A percentile compares a stretch with the other conserved stretches of the same genome.
These are phyloP conservation scores for Malassezia equina DNA, from an alignment of 1,284 basidiomycete genomes.

Conservation along the genomic window DNA sequence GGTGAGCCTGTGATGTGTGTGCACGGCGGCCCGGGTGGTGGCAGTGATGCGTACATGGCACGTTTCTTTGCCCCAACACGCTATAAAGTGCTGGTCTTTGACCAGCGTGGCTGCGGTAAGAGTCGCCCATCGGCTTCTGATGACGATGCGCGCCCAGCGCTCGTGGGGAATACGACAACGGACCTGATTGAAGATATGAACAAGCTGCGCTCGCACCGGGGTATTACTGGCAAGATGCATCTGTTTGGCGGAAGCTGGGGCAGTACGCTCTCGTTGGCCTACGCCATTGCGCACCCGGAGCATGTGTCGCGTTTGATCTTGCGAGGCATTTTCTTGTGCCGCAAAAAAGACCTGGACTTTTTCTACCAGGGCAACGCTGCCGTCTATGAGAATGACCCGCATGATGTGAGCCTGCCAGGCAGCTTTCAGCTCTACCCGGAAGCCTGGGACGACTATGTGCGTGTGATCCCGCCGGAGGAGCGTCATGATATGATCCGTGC, in stretches of 20 bases:
- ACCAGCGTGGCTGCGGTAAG: conserved; percentile 50
- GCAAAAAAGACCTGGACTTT: conserved; percentile 71
- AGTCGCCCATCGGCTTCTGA: conserved; percentile 53
- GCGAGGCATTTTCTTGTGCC: conserved; percentile 80
- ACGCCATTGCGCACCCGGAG: conserved; percentile 74
- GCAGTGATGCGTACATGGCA: conserved; percentile 27
- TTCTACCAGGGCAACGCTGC: conserved; percentile 63
- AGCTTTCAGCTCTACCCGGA: conserved; percentile 46
- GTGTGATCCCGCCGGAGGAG: conserved; percentile 68
- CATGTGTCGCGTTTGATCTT: conserved; percentile 69
- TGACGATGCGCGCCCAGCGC: conserved; percentile 67
- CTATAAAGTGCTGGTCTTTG: conserved; percentile 50
- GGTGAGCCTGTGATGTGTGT: conserved; percentile 39
- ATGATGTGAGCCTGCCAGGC: conserved; percentile 50
- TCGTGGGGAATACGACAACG: conserved; percentile 87
- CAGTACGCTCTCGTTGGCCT: conserved; percentile 72
- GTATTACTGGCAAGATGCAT: conserved; percentile 35
- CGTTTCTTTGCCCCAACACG: conserved; percentile 42
- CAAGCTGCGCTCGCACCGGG: conserved; percentile 62
- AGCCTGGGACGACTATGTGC: conserved; percentile 55
- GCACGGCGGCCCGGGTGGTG: conserved; percentile 45
- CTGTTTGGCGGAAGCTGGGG: conserved; percentile 56
- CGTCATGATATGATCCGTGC: conserved; percentile 68
- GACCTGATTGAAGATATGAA: conserved; percentile 85
- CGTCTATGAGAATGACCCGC: not conserved